Conservation (phyloP, 768 basidiomycete species). For the Mycena rebaudengoi region DNA sequence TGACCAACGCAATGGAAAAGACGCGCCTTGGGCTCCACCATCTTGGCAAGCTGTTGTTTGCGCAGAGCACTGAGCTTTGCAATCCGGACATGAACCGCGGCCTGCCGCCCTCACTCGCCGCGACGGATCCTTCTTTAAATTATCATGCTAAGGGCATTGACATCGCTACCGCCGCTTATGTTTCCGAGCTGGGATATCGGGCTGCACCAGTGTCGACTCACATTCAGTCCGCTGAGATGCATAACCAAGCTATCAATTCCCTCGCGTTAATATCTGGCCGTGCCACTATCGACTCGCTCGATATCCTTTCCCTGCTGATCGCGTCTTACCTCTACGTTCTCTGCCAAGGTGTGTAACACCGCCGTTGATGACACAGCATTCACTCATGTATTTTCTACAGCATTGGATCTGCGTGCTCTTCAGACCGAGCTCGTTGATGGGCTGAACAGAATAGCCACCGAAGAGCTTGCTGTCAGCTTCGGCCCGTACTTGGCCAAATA, state of each 20-base stretch:
- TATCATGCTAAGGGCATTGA: constrained; percentile 89
- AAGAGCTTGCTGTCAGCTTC: constrained; percentile 60
- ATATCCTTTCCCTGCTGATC: constrained; percentile 23
- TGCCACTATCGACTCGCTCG: constrained; percentile 28
- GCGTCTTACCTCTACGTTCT: constrained; percentile 37
- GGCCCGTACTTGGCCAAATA: constrained; percentile 44
- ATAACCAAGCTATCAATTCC: constrained; percentile 92
- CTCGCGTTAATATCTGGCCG: constrained; percentile 61
- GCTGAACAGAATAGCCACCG: constrained; percentile 54
- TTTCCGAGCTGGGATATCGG: constrained; percentile 81
- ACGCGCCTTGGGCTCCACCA: constrained; percentile 78
- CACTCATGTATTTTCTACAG: constrained; percentile 39
- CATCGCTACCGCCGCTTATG: constrained; percentile 84
- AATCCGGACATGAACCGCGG: constrained; percentile 85
- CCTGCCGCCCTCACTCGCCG: constrained; percentile 80
- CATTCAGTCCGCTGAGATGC: constrained; percentile 90
- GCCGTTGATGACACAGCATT: background rate
- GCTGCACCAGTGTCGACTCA: constrained; percentile 87
- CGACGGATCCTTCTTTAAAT: constrained; percentile 82
- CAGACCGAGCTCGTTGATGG: constrained; percentile 69
- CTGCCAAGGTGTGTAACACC: constrained; percentile 61
- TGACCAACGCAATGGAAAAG: constrained; percentile 90
- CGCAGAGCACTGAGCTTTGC: constrained; percentile 74
- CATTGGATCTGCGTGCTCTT: constrained; percentile 84
- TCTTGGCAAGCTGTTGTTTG: constrained; percentile 74